Evolutionary conservation across 805 yeast species (phyloP).

Genomic region (Kuraishia capsulata): DNA sequence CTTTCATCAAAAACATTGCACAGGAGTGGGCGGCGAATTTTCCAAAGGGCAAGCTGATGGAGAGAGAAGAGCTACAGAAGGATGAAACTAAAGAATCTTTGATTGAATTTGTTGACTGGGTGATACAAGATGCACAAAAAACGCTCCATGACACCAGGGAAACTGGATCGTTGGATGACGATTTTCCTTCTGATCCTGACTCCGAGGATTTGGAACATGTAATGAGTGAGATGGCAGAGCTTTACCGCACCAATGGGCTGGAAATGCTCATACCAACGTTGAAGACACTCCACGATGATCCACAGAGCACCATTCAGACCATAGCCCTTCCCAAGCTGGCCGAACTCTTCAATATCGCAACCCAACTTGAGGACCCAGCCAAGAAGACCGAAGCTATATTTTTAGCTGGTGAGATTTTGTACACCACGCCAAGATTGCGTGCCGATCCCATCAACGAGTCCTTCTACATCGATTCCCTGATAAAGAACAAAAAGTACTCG

Average conservation of each 20-base stretch:
- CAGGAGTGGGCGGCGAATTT: neutral
- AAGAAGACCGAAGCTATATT: conserved; percentile 24
- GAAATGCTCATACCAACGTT: conserved; percentile 4
- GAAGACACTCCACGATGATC: conserved; percentile 2
- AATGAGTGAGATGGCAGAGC: conserved; percentile 1
- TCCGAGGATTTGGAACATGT: neutral
- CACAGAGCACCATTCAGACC: conserved; percentile 3
- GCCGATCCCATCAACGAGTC: conserved; percentile 44
- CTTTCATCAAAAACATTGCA: neutral
- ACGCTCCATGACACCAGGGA: conserved; percentile 2
- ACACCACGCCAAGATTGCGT: conserved; percentile 28
- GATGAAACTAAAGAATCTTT: neutral
- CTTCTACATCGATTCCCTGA: conserved; percentile 35
- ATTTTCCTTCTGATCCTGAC: neutral
- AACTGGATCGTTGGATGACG: neutral
- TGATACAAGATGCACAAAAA: conserved; percentile 1
- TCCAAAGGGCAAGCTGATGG: neutral
- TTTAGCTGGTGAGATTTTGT: conserved; percentile 33
- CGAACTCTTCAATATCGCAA: conserved; percentile 29
- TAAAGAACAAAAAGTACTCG: conserved; percentile 20
- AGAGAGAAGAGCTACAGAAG: neutral
- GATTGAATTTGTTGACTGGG: conserved; percentile 3
- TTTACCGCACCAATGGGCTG: conserved; percentile 1
- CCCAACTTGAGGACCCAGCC: conserved; percentile 24
- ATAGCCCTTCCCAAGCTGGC: conserved; percentile 26